Evolutionary conservation across 2,329 filamentous ascomycete genomes (phyloP).

Genomic region (Beauveria sp.): DNA sequence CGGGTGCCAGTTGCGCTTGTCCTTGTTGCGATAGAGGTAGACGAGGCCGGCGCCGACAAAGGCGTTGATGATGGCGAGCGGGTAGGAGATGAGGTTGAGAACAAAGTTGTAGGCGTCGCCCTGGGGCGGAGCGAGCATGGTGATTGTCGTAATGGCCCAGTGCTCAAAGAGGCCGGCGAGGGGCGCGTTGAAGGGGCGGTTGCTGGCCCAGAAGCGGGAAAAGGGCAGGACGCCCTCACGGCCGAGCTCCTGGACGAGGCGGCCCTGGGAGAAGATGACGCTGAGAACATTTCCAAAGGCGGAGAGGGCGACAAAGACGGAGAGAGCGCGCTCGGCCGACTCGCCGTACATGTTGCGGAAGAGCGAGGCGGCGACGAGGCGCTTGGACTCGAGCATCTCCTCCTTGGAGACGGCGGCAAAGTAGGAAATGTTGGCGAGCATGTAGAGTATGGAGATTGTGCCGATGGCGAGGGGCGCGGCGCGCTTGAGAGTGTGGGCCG

Average conservation of each 20-base stretch:
- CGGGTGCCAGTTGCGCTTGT: slow-evolving; percentile 42
- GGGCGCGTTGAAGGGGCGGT: slow-evolving; percentile 55
- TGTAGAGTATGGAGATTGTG: slow-evolving; percentile 53
- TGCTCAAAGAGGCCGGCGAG: slow-evolving; percentile 55
- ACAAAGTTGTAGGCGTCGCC: slow-evolving; percentile 61
- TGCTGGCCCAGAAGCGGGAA: slow-evolving; percentile 55
- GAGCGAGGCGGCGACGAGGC: slow-evolving; percentile 45
- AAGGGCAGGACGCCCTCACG: slow-evolving; percentile 60
- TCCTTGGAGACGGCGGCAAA: slow-evolving; percentile 50
- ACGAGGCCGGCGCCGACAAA: slow-evolving; percentile 47
- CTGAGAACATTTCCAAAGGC: slow-evolving; percentile 61
- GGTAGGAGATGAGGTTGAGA: slow-evolving; percentile 57
- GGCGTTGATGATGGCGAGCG: slow-evolving; percentile 50
- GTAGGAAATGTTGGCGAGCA: slow-evolving; percentile 61
- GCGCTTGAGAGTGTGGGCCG: slow-evolving; percentile 55
- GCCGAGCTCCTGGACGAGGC: slow-evolving; percentile 58
- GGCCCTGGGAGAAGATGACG: slow-evolving; percentile 62
- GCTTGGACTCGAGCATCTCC: slow-evolving; percentile 43
- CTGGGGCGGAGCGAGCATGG: slow-evolving; percentile 59
- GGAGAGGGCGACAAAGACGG: slow-evolving; percentile 59
- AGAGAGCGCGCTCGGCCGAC: slow-evolving; percentile 49
- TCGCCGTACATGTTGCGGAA: slow-evolving; percentile 50
- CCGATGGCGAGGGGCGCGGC: slow-evolving; percentile 55
- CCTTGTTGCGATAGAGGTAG: slow-evolving; percentile 43
- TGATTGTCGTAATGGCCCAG: slow-evolving; percentile 56